phyloP scores from a whole-genome alignment of 768 basidiomycete species.

The Chalciporus chontae region DNA sequence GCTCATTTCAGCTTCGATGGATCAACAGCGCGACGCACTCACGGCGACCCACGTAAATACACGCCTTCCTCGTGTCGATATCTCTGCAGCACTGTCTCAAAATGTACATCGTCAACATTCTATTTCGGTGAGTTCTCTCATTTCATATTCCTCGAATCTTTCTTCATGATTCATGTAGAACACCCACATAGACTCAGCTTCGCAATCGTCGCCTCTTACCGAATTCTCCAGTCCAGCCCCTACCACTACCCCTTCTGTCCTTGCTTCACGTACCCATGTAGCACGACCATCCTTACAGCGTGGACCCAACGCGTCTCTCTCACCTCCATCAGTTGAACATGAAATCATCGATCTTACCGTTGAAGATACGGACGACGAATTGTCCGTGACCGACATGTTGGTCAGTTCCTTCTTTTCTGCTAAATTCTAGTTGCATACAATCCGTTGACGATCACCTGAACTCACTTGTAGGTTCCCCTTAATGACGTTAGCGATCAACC shows the following conservation, averaged over 20 bases:
- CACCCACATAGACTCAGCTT: background rate
- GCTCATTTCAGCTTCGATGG: constrained; percentile 4
- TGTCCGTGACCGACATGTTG: constrained; percentile 1
- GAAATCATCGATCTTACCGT: constrained; percentile 22
- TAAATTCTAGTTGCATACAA: background rate
- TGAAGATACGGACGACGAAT: constrained; percentile 23
- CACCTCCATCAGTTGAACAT: background rate
- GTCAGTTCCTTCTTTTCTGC: constrained; percentile 18
- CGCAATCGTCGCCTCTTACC: background rate
- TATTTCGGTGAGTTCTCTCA: constrained; percentile 11
- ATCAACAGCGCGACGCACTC: constrained; percentile 12
- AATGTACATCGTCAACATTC: constrained; percentile 5
- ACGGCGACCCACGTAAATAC: constrained; percentile 1
- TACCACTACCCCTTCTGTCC: constrained; percentile 6
- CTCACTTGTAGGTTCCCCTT: constrained; percentile 1
- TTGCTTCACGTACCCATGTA: constrained; percentile 4
- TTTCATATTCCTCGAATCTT: background rate
- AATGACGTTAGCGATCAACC: background rate
- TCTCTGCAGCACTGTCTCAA: constrained; percentile 5
- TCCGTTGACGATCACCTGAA: constrained; percentile 1
- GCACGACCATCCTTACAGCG: constrained; percentile 1
- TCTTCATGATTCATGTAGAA: constrained; percentile 10
- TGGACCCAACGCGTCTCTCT: background rate
- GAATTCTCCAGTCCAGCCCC: constrained; percentile 1
- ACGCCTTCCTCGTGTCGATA: constrained; percentile 9